Evolutionary conservation across 2,329 filamentous ascomycete genomes (phyloP), one percentile per base, ranked within the genome.

Genomic region (Malbranchea zuffiana): DNA sequence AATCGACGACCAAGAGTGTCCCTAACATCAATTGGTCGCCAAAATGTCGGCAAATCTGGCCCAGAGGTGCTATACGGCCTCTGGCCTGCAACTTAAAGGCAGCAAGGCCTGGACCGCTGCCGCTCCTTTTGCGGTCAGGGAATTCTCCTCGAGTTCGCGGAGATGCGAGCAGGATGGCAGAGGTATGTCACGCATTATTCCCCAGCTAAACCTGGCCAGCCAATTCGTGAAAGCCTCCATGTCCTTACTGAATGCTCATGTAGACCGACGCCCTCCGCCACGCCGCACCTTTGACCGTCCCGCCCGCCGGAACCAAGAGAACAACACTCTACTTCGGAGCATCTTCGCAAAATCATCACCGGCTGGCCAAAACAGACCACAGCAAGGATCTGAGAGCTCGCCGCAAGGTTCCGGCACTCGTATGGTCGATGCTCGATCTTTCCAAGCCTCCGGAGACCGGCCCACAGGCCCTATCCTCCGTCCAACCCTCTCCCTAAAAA

Each of bases 291-390:
- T 39, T 11, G 36, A 39, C 18, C 36, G 30, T 18, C 7, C 23
- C 21, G 21, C 30, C 10, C 36, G 36, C 30, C 36, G 36, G 7
- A n/a, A n/a, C n/a, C 29, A 39, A 18, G 27, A 34, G 30, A 39
- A 17, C 11, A 33, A 29, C 11, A 12, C 29, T 17, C 29, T 24
- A 17, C 23, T 33, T 25, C 29, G 16, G 12, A 10, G 23, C n/a
- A 17, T 26, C 11, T 32, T 32, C 13, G 10, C n/a, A 16, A 27
- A 34, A 24, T 29, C 36, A 1, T 28, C 30, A 12, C 13, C 30
- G 13, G 7, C 30, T 18, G 8, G n/a, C n/a, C n/a, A n/a, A n/a
- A n/a, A n/a, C n/a, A n/a, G n/a, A n/a, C n/a, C n/a, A n/a, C n/a
- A n/a, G n/a, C n/a, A n/a, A n/a, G n/a, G n/a, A n/a, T n/a, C n/a